Evolutionary conservation across 2,329 filamentous ascomycete species (phyloP), one percentile per base, ranked within the genome.

Genomic region (Phoma sp.): DNA sequence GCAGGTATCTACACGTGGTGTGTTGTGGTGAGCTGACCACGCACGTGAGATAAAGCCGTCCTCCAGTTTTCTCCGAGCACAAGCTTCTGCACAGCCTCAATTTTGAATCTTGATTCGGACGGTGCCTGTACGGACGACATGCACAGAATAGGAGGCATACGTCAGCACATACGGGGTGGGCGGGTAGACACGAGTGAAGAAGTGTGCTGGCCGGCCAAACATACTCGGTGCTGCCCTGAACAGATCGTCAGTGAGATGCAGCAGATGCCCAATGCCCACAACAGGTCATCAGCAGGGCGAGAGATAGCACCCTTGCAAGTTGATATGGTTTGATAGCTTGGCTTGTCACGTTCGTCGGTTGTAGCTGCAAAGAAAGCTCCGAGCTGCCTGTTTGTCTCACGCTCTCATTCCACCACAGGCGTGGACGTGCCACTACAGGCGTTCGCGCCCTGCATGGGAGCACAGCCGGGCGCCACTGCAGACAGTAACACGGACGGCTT

Each of bases 1-100:
- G n/a, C 21, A 21, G 12, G 2, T 7, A 28, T 14, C 9, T 37
- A 25, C 38, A 36, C 25, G 29, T 36, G 45, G 33, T 18, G 17
- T 42, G 17, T 21, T 25, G 38, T 30, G 26, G 34, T 23, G 11
- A 7, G 21, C 3, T 21, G 29, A 26, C 15, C 39, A 17, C 18
- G 15, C 26, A 42, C 25, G 25, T 25, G 45, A 14, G 5, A 18
- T 47, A 43, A 36, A 39, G 33, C 15, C 33, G 38, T 43, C 39
- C 34, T 34, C 45, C 45, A 39, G 39, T 17, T 36, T 49, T 25
- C 45, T 36, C 40, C 34, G 45, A 17, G 45, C 51, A 49, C 46
- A 54, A 49, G 45, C 51, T 45, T 46, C 29, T 54, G 39, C 51
- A 54, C 51, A 54, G 51, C 51, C 51, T 46, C 51, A 49, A 32